Conservation (phyloP, 2,329 filamentous ascomycete genomes). For the Colletotrichum sp. region DNA sequence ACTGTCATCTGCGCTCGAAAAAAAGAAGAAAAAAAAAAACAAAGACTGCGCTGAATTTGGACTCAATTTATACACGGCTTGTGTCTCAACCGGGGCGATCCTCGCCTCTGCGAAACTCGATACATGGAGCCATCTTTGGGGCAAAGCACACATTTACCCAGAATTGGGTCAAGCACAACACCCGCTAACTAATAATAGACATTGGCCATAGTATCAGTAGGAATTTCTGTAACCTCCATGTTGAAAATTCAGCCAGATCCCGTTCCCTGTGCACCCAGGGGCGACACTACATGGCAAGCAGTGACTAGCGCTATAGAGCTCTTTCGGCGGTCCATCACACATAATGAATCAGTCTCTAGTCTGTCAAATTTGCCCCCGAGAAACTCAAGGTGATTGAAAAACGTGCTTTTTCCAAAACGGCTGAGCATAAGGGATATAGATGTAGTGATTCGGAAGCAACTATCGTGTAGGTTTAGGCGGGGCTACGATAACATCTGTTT, state of each 20-base stretch:
- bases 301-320: neutral
- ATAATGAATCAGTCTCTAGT: neutral
- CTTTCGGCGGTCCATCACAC: neutral
- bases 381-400: neutral
- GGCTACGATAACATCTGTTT: neutral
- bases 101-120: neutral
- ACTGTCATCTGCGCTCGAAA: neutral
- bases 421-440: neutral
- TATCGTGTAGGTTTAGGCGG: neutral
- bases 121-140: neutral
- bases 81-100: neutral
- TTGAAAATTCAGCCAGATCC: neutral
- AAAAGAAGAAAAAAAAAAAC: neutral
- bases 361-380: neutral
- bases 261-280: neutral
- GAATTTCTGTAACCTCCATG: neutral
- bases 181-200: neutral
- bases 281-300: neutral
- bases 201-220: neutral
- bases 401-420: fast-evolving
- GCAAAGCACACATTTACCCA: neutral
- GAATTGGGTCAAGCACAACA: neutral
- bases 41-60: neutral
- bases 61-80: neutral
- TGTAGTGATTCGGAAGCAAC: neutral